Evolutionary conservation across 345 rosid species (phyloP), one percentile per base, ranked within the genome.

Genomic region (Boechera divaricarpa): DNA sequence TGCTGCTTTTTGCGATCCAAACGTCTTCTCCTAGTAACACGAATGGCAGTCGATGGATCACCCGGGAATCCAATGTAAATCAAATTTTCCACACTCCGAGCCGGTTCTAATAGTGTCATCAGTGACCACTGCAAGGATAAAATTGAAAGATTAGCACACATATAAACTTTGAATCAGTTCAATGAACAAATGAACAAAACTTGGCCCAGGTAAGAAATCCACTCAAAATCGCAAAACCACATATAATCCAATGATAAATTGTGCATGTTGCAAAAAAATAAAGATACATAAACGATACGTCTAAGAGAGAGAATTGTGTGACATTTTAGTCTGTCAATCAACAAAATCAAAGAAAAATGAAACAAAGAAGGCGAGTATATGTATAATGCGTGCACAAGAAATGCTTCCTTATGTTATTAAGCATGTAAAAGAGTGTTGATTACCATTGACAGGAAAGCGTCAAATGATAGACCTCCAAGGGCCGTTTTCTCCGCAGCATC

Each of bases 381-480:
- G 45, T 49, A 75, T 16, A 26, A 6, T 57, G 52, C n/a, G 62
- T 18, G 63, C 62, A 67, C 21, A 18, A 41, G 36, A 67, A 44
- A 69, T n/a, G 41, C 28, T 62, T 69, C 45, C 18, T 61, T 48
- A 8, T 10, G 59, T 24, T 55, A 4, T 42, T 24, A 59, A 62
- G 69, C 33, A 18, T 56, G 72, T 77, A 61, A 63, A 63, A 74
- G n/a, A 54, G 21, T 51, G 13, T 10, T 47, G 57, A 70, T 73
- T 87, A 92, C 99, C 99, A 86, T 77, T 70, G 98, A 95, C 82
- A 92, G 79, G 85, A 95, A 95, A 55, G 93, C 90, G 69, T 88
- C 88, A 65, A 88, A 81, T 26, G 98, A 85, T 59, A 92, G 85
- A 67, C 97, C 98, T 62, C 90, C 92, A 80, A 90, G 81, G 41